phyloP scores from a whole-genome alignment of 345 rosid genomes.

The Citrus inodora region DNA sequence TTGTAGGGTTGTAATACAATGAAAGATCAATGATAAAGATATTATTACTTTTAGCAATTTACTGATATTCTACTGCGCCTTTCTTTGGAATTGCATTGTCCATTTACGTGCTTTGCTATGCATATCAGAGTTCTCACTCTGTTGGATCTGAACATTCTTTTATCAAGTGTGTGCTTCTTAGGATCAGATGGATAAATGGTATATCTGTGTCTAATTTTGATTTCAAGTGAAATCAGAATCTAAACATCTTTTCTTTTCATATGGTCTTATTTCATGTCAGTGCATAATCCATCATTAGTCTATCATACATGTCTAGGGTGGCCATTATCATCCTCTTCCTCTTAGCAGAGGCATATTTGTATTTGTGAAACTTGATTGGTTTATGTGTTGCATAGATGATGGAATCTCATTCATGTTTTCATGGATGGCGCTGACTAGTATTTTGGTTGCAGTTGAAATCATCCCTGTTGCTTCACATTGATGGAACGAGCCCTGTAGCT shows the following conservation, averaged over 20 bases:
- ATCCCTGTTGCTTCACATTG: slow-evolving; percentile 84
- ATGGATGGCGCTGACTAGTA: background rate
- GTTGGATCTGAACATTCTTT: background rate
- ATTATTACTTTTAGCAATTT: background rate
- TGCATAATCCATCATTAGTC: background rate
- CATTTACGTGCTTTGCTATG: background rate
- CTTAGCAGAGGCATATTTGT: background rate
- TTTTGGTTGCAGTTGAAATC: slow-evolving; percentile 73
- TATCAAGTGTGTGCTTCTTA: background rate
- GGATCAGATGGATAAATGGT: background rate
- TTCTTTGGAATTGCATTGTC: background rate
- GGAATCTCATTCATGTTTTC: background rate
- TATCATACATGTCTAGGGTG: background rate
- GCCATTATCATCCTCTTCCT: background rate
- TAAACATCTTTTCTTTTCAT: background rate
- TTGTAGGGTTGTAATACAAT: background rate
- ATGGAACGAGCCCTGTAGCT: slow-evolving; percentile 93
- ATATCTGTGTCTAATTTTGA: background rate
- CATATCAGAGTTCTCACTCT: background rate
- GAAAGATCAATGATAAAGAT: background rate
- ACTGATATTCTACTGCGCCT: background rate
- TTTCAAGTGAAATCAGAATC: background rate
- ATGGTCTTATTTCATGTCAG: background rate
- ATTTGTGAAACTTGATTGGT: background rate
- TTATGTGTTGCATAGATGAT: background rate